Base-by-base conservation (phyloP, 345 rosid genomes). In the Gossypium raimondii region DNA sequence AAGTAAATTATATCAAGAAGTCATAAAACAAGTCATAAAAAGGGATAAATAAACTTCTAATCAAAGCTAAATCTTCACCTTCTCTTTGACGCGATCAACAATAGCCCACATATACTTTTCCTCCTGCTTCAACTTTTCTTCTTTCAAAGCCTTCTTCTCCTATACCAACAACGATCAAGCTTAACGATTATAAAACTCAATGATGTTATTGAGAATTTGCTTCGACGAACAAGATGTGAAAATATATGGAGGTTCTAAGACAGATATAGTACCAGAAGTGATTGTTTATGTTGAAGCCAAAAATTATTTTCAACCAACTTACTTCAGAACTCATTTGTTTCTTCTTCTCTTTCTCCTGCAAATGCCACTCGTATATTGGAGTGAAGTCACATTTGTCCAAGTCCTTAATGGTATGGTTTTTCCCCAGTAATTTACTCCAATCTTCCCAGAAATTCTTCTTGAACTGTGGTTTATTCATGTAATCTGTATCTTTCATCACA, bases 71-170 rank as follows among this genome's bases (percentile, higher is more conserved):
- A 25, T 43, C 44, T 50, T 76, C n/a, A 90, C 99, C 92, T 93
- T 93, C 83, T 96, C 99, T 81, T 87, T 96, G 34, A 96, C 91
- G 58, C 98, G 93, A 76, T 96, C 97, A 80, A 96, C 97, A 73
- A 86, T 67, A 61, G 99, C 99, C 99, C 97, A 96, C 98, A 92
- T 96, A 72, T 86, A 96, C 78, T 93, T 93, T 78, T 96, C 98
- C 86, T 96, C 99, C 81, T 44, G 98, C 82, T 86, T 89, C 88
- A 87, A 43, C 81, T 96, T 96, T 47, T 96, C 95, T 82, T 93
- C 99, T 81, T 89, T 96, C 75, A 86, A 44, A 59, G 87, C 91
- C 82, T 92, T 93, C 89, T 96, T 96, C 89, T 90, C 99, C 99
- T 96, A 11, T 11, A 84, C 52, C 74, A 51, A 51, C 45, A 29